phyloP scores from a whole-genome alignment of 2,329 filamentous ascomycete genomes.

The Chaetothyriales sp. region DNA sequence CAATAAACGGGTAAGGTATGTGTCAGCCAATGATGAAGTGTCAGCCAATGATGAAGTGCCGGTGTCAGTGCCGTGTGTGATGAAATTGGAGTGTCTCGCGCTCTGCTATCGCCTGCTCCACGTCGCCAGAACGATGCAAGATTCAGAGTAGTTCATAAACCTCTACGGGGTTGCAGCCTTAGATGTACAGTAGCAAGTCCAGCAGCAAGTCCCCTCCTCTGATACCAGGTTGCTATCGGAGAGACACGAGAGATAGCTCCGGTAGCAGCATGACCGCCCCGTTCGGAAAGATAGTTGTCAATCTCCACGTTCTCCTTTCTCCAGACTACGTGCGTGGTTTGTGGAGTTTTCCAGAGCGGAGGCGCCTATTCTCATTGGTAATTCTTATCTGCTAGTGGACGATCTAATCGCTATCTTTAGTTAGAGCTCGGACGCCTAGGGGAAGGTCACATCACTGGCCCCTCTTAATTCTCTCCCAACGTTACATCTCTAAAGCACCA shows the following conservation, averaged over 20 bases:
- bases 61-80: too few relatives aligned
- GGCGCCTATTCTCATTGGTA: neutral
- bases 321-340: neutral
- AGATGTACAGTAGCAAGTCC: neutral
- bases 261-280: neutral
- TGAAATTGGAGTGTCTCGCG: too few relatives aligned
- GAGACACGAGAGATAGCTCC: neutral
- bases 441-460: neutral
- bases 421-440: neutral
- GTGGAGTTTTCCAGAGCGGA: neutral
- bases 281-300: neutral
- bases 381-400: neutral
- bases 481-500: neutral
- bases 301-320: neutral
- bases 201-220: neutral
- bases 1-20: too few relatives aligned
- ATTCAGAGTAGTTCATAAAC: neutral
- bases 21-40: too few relatives aligned
- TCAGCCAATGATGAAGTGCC: too few relatives aligned
- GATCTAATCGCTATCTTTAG: neutral
- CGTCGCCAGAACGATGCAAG: neutral
- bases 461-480: neutral
- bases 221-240: neutral
- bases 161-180: neutral
- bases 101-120: neutral